Evolutionary conservation across 176 grass and related monocot species (phyloP), one percentile per base, ranked within the genome.

Genomic region (Juncus inflexus): DNA sequence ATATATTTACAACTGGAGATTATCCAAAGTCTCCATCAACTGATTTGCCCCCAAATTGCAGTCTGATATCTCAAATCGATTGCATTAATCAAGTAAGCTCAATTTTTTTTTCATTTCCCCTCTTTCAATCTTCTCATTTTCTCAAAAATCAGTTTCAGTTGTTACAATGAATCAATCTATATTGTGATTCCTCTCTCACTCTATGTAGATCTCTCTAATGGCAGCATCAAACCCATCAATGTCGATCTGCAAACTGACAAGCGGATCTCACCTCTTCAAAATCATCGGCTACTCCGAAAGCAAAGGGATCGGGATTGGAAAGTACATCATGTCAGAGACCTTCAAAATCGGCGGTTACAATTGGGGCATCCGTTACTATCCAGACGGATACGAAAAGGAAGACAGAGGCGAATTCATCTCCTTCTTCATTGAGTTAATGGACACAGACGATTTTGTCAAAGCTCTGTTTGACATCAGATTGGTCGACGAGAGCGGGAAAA

Each of bases 241-340:
- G 15, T 49, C 64, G 4, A 15, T 66, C 16, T 4, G 35, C 10
- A 52, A 50, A 15, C 43, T 66, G 8, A 8, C 12, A 16, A 52
- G 64, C 15, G 64, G 64, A 8, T 35, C 5, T 49, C 64, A 66
- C 9, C 9, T 35, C 3, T 66, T 66, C 64, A 66, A 66, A 49
- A 66, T 66, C 42, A 52, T 66, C 37, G 67, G 67, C 1, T 72
- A 72, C 67, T 59, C 67, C 4, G 40, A 4, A 12, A 72, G 53
- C 37, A 36, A 14, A 0, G 67, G 67, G 35, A 58, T 72, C 12
- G 55, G 67, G 12, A 43, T 72, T 3, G 67, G 67, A 8, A 72
- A 57, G 51, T 72, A 59, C 67, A 72, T 72, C 36, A 28, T 12
- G 0, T 72, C 67, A 0, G 52, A 72, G 7, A 59, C 40, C 3